Evolutionary conservation across 2,329 filamentous ascomycete species (phyloP), one percentile per base, ranked within the genome.

Genomic region (Fusarium tricinctum): DNA sequence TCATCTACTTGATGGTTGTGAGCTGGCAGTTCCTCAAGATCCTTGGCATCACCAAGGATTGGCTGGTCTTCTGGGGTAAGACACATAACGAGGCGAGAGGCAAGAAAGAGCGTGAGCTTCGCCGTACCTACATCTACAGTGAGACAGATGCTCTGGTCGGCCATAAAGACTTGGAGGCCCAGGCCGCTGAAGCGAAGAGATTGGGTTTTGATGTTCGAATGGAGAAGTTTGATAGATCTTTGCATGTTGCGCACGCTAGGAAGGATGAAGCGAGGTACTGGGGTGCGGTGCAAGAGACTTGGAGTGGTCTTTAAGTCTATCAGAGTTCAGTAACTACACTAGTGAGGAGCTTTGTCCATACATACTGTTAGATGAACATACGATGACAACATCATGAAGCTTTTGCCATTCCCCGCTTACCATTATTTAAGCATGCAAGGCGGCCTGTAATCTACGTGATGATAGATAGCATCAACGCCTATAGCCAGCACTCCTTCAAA

Each of bases 71-170:
- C 10, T 68, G 58, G 58, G 45, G 63, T 0, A 54, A 39, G 19
- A 49, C 58, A 1, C 63, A 68, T 8, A 68, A 68, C 7, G 43
- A 50, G 4, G 54, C 49, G 17, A 15, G 42, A 5, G 44, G 57
- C 3, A 67, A 63, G 28, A 58, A 20, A 5, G 44, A 39, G 10
- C 26, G 54, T 2, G 64, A 68, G 17, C n/a, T 55, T 23, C 63
- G 63, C 2, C 58, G 63, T 1, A 50, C 58, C 0, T 68, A 64
- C 7, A 59, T 68, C 3, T 68, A 68, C n/a, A 68, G 64, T 9
- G 45, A 59, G 8, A 46, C 8, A 1, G 63, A 67, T 13, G 35
- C 46, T 13, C 17, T 68, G 6, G 22, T 68, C 1, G 7, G 32
- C 1, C 23, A 49, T 32, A 15, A 9, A 12, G 45, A 58, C 4